Evolutionary conservation across 129 eudicot genomes (phyloP), one percentile per base, ranked within the genome.

Genomic region (Pulicaria dysenterica): DNA sequence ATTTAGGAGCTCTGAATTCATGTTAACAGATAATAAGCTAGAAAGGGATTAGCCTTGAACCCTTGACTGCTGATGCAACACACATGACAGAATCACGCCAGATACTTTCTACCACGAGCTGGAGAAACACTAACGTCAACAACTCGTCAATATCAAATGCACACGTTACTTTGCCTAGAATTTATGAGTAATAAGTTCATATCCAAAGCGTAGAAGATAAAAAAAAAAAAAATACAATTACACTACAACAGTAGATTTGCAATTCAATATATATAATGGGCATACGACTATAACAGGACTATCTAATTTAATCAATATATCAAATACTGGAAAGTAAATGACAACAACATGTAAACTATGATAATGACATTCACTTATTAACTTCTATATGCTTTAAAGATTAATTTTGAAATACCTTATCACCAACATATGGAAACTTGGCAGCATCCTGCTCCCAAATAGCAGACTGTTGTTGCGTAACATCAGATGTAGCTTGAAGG

Each of bases 391-490:
- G 16, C 36, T 31, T 67, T 67, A 46, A 38, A 3, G 17, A 10
- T 12, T 16, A 17, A 45, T 51, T 11, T 46, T 31, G 42, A 73
- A 78, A 71, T 79, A 72, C 96, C 92, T 93, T 89, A 79, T 89
- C 96, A 77, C 89, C 92, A 60, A 89, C 87, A 67, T 81, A 85
- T 0, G 86, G 95, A 74, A 85, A 75, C 78, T 85, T 93, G 58
- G 79, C 84, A 47, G 95, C 96, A 75, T 89, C 88, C 56, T 74
- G 85, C 45, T 88, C 94, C 45, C 64, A 85, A 44, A 89, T 89
- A 14, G 85, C 88, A 47, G 95, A 83, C 67, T 89, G 96, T 73
- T 93, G 98, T 77, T 70, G 88, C 90, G 87, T 83, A 75, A 93
- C 88, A 56, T 89, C 98, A 79, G 85, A n/a, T n/a, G n/a, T n/a